A percentile compares a stretch with the other conserved stretches of the same genome.
Evolutionary conservation across 1,284 basidiomycete genomes (phyloP).

Genomic region (Puccinia triticina): DNA sequence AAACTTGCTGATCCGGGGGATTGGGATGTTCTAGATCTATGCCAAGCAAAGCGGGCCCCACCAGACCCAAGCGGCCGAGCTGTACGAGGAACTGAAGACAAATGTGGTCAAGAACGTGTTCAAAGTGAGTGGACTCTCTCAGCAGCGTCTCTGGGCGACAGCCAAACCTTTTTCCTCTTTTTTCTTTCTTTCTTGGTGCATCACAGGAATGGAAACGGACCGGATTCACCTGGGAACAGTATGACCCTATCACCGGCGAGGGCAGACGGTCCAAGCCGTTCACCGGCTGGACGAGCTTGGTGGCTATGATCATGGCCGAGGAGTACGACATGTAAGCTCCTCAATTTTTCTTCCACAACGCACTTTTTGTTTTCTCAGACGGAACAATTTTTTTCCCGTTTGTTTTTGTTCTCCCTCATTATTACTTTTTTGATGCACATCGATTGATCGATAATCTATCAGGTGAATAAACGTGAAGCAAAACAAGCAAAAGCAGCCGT

Average conservation of each 20-base stretch:
- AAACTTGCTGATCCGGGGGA: background rate
- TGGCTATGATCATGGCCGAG: conserved; percentile 59
- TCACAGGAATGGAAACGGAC: conserved; percentile 83
- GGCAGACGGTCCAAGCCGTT: conserved; percentile 73
- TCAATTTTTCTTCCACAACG: too few relatives aligned
- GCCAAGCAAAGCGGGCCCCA: conserved; percentile 76
- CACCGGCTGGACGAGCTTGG: conserved; percentile 58
- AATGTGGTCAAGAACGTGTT: conserved; percentile 84
- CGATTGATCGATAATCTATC: too few relatives aligned
- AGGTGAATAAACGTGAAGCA: too few relatives aligned
- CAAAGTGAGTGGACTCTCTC: conserved; percentile 67
- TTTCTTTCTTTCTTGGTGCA: background rate
- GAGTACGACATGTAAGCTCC: conserved; percentile 53
- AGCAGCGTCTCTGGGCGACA: too few relatives aligned
- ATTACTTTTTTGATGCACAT: too few relatives aligned
- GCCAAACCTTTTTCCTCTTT: too few relatives aligned
- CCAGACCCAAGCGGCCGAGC: conserved; percentile 71
- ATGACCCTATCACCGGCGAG: conserved; percentile 78
- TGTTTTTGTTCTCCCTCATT: too few relatives aligned
- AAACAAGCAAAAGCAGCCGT: too few relatives aligned
- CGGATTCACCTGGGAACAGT: conserved; percentile 95
- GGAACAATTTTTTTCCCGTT: too few relatives aligned
- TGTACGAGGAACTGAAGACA: conserved; percentile 76
- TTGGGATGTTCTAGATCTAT: conserved; percentile 68
- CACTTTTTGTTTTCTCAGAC: too few relatives aligned